phyloP scores from a whole-genome alignment of 2,329 filamentous ascomycete species.

The Colletotrichum zoysiae region DNA sequence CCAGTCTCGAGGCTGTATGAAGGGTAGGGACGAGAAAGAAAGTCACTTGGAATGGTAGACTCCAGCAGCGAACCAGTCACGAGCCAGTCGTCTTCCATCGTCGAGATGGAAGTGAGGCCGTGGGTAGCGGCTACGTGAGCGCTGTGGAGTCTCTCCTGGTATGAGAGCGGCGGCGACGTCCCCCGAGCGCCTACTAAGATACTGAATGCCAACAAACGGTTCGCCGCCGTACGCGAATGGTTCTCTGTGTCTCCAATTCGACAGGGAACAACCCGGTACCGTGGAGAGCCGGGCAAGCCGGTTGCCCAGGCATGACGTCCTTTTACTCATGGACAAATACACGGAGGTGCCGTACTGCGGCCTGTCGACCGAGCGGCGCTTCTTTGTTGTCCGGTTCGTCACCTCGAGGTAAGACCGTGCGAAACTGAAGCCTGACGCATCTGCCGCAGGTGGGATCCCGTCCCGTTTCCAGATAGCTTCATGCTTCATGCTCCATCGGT shows the following conservation, averaged over 20 bases:
- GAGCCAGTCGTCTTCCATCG: neutral
- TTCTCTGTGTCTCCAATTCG: neutral
- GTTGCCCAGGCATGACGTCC: constrained; percentile 26
- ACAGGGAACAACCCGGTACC: constrained; percentile 19
- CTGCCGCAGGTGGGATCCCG: neutral
- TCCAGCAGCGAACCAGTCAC: neutral
- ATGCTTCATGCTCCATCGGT: constrained; percentile 6
- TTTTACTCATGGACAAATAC: constrained; percentile 15
- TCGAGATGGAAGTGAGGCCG: neutral
- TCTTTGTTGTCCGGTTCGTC: constrained; percentile 15
- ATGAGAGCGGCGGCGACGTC: neutral
- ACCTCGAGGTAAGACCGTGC: constrained; percentile 14
- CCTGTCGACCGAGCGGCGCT: constrained; percentile 18
- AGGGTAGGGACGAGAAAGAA: neutral
- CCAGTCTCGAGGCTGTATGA: constrained; percentile 12
- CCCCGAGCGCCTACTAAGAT: neutral
- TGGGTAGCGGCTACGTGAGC: neutral
- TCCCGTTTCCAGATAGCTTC: constrained; percentile 1
- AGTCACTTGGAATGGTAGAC: neutral
- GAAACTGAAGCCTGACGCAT: constrained; percentile 10
- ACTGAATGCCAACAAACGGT: neutral
- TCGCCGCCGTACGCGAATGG: constrained; percentile 8
- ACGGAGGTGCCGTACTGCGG: constrained; percentile 32
- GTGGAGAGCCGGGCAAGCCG: constrained; percentile 27
- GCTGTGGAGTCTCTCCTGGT: neutral